These are phyloP conservation scores for Suillus subalutaceus DNA, from an alignment of 768 basidiomycete species.

Conservation along the genomic window DNA sequence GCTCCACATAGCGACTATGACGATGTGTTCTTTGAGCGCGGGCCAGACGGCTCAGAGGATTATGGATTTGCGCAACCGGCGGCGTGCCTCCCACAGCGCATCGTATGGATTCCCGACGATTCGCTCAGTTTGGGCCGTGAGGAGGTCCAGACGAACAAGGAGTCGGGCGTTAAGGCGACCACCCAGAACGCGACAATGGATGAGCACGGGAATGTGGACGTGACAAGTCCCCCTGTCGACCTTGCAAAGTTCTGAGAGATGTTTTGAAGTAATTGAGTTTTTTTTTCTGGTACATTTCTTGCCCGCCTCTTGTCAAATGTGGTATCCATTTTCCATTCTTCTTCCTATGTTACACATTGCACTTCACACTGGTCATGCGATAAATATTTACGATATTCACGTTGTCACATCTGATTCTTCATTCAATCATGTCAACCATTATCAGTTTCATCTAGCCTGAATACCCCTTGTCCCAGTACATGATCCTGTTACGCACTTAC, in stretches of 20 bases:
- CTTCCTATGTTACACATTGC: not conserved
- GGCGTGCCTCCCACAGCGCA: conserved; percentile 66
- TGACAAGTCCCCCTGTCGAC: conserved; percentile 27
- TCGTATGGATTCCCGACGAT: conserved; percentile 87
- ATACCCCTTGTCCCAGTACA: not conserved
- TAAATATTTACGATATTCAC: not conserved
- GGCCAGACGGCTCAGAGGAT: conserved; percentile 34
- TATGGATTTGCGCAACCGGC: conserved; percentile 92
- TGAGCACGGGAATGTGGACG: conserved; percentile 56
- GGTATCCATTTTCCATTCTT: not conserved
- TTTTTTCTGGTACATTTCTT: too few relatives aligned
- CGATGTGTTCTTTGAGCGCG: conserved; percentile 27
- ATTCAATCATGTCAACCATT: not conserved
- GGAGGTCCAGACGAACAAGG: conserved; percentile 60
- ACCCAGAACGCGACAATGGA: conserved; percentile 58
- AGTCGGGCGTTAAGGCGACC: conserved; percentile 54
- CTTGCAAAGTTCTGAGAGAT: conserved; percentile 30
- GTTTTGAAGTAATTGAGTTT: not conserved
- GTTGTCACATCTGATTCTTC: not conserved
- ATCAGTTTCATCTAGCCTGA: not conserved
- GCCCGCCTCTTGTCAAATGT: not conserved
- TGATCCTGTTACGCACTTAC: not conserved
- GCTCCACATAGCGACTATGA: conserved; percentile 16
- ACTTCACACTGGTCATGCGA: not conserved
- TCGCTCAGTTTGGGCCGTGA: conserved; percentile 59